A percentile compares a stretch with the other conserved stretches of the same genome.
These are phyloP conservation scores for Candida taoyuanica DNA, from an alignment of 805 yeast genomes.

Conservation along the genomic window DNA sequence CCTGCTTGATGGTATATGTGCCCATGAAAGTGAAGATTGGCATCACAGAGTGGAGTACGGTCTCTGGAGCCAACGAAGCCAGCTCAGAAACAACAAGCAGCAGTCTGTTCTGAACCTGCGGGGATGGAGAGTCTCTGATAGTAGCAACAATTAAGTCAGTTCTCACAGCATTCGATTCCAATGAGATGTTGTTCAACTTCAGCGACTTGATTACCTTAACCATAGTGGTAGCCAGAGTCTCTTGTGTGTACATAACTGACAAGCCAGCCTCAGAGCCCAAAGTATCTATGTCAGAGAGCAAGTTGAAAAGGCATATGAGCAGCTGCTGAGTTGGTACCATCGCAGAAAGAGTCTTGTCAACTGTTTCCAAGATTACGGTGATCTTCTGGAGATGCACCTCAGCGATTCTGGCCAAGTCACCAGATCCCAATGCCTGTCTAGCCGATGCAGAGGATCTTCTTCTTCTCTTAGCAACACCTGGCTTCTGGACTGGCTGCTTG, in stretches of 20 bases:
- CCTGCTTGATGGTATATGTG: conserved; percentile 93
- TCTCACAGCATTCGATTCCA: conserved; percentile 66
- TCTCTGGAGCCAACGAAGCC: conserved; percentile 86
- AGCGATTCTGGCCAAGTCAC: conserved; percentile 68
- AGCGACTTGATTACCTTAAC: conserved; percentile 57
- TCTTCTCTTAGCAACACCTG: conserved; percentile 67
- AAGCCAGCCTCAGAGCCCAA: conserved; percentile 87
- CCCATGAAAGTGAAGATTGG: conserved; percentile 99
- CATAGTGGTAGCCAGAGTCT: conserved; percentile 84
- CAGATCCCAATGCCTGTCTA: conserved; percentile 67
- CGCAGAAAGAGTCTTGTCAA: conserved; percentile 45
- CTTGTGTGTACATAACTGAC: conserved; percentile 89
- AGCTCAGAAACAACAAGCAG: conserved; percentile 80
- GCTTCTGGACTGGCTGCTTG: conserved; percentile 36
- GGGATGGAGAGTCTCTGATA: conserved; percentile 82
- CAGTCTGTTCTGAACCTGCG: conserved; percentile 90
- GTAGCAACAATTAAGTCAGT: conserved; percentile 90
- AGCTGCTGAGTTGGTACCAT: conserved; percentile 38
- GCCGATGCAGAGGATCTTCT: conserved; percentile 75
- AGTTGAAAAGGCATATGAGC: conserved; percentile 49
- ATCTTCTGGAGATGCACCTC: conserved; percentile 72
- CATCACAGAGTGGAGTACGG: conserved; percentile 93
- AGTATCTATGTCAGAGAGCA: conserved; percentile 72
- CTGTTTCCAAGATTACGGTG: conserved; percentile 72
- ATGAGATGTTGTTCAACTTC: conserved; percentile 35